Percentiles rank a stretch among this genome's conserved stretches.
These are phyloP conservation scores for Heteromeles arbutifolia DNA, from an alignment of 306 rosid genomes.

Conservation along the genomic window DNA sequence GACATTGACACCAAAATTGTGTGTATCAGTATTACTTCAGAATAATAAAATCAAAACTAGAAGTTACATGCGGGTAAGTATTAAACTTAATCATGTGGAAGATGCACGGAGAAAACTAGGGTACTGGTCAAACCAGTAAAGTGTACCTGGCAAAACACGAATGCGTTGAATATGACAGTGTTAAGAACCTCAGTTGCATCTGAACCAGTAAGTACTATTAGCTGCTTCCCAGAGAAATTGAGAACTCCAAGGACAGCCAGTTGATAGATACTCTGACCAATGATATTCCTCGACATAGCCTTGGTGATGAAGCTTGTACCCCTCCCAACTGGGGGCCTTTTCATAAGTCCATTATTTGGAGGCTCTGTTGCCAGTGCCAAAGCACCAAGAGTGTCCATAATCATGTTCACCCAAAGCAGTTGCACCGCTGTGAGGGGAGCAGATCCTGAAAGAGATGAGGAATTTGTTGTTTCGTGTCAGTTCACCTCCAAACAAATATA, in stretches of 20 bases:
- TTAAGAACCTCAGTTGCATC: no score
- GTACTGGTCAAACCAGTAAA: neutral
- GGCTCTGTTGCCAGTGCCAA: conserved; percentile 96
- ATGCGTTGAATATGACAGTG: no score
- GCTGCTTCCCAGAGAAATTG: no score
- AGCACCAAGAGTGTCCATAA: conserved; percentile 99
- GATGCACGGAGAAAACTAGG: neutral
- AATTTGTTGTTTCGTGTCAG: conserved; percentile 4
- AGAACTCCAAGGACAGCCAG: conserved; percentile 58
- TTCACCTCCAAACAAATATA: conserved; percentile 9
- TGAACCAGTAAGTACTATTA: no score
- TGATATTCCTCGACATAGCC: conserved; percentile 89
- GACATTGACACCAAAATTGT: no score
- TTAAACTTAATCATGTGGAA: neutral
- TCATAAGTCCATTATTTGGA: conserved; percentile 67
- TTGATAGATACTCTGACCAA: conserved; percentile 91
- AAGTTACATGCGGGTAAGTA: neutral
- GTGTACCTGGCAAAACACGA: no score
- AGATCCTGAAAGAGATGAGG: conserved; percentile 54
- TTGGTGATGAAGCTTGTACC: conserved; percentile 72
- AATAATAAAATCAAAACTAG: neutral
- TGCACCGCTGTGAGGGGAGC: conserved; percentile 97
- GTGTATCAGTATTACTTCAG: no score
- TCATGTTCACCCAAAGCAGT: conserved; percentile 96
- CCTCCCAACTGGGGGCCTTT: conserved; percentile 61